Conservation (phyloP, 2,329 filamentous ascomycete genomes). For the Coniochaeta sp. region DNA sequence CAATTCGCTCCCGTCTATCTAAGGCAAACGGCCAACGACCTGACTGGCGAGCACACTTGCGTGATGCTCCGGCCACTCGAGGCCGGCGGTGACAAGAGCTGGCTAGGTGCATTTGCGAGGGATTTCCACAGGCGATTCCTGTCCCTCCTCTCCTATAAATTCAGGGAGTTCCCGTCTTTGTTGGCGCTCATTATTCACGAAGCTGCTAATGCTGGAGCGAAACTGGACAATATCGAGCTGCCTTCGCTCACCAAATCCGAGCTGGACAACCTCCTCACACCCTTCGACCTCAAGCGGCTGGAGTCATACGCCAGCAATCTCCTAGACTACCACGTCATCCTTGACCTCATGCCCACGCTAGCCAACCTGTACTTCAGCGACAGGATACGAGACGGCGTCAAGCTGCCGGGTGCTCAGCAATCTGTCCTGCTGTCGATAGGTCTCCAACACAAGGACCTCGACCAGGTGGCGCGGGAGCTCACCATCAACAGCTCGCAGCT, state of each 20-base stretch:
- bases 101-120: conserved; percentile 83
- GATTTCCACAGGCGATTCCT: conserved; percentile 97
- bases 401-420: conserved; percentile 75
- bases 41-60: conserved; percentile 95
- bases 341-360: conserved; percentile 82
- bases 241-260: conserved; percentile 61
- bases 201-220: conserved; percentile 67
- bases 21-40: conserved; percentile 86
- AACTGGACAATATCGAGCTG: conserved; percentile 36
- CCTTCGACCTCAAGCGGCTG: conserved; percentile 90
- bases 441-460: conserved; percentile 82
- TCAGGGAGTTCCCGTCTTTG: conserved; percentile 71
- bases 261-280: conserved; percentile 71
- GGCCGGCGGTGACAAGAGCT: conserved; percentile 61
- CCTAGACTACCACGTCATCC: conserved; percentile 94
- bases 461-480: conserved; percentile 72
- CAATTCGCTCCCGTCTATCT: conserved; percentile 86
- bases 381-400: conserved; percentile 58
- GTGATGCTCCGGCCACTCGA: conserved; percentile 88
- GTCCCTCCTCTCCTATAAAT: conserved; percentile 83
- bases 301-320: conserved; percentile 96
- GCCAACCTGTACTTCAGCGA: conserved; percentile 81
- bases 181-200: conserved; percentile 84
- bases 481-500: conserved; percentile 69
- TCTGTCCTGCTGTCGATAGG: conserved; percentile 85